These are phyloP conservation scores for Colletotrichum brevisporum DNA, from an alignment of 2,329 filamentous ascomycete species.

Conservation along the genomic window DNA sequence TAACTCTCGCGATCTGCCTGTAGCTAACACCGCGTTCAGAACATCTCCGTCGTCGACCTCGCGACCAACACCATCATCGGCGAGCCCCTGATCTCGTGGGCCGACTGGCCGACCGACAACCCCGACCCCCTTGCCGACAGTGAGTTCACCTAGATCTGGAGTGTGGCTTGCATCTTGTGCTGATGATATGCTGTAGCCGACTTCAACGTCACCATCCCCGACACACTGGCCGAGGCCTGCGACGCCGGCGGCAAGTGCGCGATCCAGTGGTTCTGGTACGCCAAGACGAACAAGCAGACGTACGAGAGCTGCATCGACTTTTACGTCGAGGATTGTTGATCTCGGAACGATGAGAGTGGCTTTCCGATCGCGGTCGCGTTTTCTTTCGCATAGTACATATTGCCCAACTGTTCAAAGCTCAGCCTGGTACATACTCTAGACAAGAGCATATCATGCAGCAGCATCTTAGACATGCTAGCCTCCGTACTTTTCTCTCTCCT, in stretches of 20 bases:
- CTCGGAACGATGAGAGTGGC: neutral
- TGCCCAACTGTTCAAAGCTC: conserved; percentile 2
- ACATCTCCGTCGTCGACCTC: conserved; percentile 64
- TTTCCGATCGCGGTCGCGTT: neutral
- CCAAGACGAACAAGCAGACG: conserved; percentile 68
- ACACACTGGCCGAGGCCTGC: conserved; percentile 60
- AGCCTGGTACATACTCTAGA: conserved; percentile 9
- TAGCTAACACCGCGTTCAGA: conserved; percentile 45
- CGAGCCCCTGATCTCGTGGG: conserved; percentile 61
- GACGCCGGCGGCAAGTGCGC: conserved; percentile 60
- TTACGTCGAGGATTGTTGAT: conserved; percentile 24
- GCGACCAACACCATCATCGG: conserved; percentile 63
- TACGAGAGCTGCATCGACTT: conserved; percentile 77
- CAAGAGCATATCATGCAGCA: neutral
- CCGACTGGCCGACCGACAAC: conserved; percentile 42
- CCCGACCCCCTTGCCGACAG: conserved; percentile 41
- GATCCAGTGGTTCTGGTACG: conserved; percentile 76
- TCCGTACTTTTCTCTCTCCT: neutral
- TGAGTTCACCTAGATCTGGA: conserved; percentile 35
- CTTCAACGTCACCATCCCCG: conserved; percentile 70
- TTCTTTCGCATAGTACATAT: conserved; percentile 18
- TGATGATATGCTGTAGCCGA: conserved; percentile 50
- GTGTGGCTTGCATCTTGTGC: conserved; percentile 23
- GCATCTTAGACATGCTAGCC: neutral
- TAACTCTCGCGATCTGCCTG: neutral